phyloP scores from a whole-genome alignment of 2,329 filamentous ascomycete genomes.

The Trichoderma sp. region DNA sequence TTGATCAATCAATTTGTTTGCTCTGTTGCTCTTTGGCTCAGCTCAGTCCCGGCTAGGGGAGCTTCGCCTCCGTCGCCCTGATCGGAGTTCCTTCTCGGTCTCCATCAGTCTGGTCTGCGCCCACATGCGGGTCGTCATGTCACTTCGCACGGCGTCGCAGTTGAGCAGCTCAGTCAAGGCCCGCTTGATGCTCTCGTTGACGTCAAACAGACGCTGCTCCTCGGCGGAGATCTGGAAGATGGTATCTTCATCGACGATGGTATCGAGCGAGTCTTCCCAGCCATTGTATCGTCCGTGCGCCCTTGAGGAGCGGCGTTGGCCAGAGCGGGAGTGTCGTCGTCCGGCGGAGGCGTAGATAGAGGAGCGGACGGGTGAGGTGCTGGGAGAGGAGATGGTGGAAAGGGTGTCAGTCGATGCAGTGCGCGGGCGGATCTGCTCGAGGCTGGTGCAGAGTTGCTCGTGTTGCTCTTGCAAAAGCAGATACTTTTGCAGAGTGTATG shows the following conservation, averaged over 20 bases:
- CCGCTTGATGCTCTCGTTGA: slow-evolving; percentile 64
- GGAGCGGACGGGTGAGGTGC: slow-evolving; percentile 61
- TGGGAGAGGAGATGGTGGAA: slow-evolving; percentile 51
- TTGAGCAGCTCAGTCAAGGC: slow-evolving; percentile 63
- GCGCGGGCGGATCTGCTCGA: slow-evolving; percentile 53
- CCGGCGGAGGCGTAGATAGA: slow-evolving; percentile 43
- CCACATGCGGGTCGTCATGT: slow-evolving; percentile 57
- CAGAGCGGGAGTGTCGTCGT: slow-evolving; percentile 34
- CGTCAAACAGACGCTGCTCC: slow-evolving; percentile 55
- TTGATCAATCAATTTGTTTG: neutral
- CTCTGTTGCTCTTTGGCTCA: too few relatives aligned
- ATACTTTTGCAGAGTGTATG: slow-evolving; percentile 56
- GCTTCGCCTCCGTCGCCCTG: slow-evolving; percentile 53
- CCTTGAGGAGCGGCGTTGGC: slow-evolving; percentile 28
- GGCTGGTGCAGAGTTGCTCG: slow-evolving; percentile 53
- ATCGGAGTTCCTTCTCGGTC: slow-evolving; percentile 60
- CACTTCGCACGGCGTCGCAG: slow-evolving; percentile 55
- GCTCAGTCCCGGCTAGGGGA: slow-evolving; percentile 35
- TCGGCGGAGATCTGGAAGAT: slow-evolving; percentile 53
- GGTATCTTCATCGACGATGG: slow-evolving; percentile 51
- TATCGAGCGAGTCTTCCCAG: slow-evolving; percentile 41
- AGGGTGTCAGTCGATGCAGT: slow-evolving; percentile 37
- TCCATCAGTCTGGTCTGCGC: slow-evolving; percentile 62
- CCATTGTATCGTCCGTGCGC: slow-evolving; percentile 39
- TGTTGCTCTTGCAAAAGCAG: slow-evolving; percentile 57